A percentile compares a stretch with the other conserved stretches of the same genome.
These are phyloP conservation scores for Strigomonas galati DNA, from an alignment of 208 protist genomes.

Conservation along the genomic window DNA sequence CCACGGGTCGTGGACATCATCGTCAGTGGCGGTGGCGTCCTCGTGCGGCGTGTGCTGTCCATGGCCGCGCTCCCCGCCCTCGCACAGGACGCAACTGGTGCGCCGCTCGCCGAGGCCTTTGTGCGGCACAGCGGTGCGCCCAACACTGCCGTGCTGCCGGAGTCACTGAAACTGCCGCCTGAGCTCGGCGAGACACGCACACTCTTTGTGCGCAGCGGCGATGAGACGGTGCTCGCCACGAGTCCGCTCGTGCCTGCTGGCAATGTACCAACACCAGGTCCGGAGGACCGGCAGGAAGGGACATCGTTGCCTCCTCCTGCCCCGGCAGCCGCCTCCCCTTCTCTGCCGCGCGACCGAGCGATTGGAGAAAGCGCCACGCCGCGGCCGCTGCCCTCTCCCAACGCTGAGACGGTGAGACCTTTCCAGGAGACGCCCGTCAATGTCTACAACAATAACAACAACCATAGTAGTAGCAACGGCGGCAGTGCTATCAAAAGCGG, in stretches of 20 bases:
- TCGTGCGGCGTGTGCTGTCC: constrained; percentile 37
- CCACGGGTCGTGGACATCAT: neutral
- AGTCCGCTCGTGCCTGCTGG: neutral
- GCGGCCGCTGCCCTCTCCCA: neutral
- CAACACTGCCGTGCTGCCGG: neutral
- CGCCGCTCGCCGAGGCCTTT: neutral
- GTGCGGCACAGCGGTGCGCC: neutral
- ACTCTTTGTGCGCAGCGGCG: neutral
- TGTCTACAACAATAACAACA: neutral
- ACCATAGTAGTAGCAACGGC: neutral
- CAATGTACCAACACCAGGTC: neutral
- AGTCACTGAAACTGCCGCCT: constrained; percentile 4
- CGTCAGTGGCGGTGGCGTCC: constrained; percentile 18
- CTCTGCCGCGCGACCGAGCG: neutral
- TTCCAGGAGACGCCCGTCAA: neutral
- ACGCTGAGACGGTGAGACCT: neutral
- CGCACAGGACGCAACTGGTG: neutral
- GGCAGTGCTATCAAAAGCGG: neutral
- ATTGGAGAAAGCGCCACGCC: neutral
- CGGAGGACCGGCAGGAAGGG: too few relatives aligned
- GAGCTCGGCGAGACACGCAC: neutral
- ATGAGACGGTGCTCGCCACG: neutral
- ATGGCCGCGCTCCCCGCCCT: constrained; percentile 25
- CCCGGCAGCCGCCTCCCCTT: neutral
- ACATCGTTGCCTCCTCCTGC: neutral